Base-by-base conservation (phyloP, 306 rosid genomes). In the Mimosa bimucronata region DNA sequence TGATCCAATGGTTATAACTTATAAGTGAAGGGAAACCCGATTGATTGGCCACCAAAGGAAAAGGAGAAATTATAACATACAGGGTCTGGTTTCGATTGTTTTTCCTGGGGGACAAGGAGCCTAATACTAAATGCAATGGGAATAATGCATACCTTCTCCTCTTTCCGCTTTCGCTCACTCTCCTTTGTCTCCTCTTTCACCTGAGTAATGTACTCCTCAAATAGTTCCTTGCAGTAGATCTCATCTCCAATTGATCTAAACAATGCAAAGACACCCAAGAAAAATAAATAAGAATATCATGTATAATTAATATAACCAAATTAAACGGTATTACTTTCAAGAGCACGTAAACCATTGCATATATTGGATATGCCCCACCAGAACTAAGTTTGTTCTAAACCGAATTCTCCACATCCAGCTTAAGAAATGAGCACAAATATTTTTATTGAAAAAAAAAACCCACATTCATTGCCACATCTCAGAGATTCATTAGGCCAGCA, bases 101-200 rank as follows among this genome's bases (percentile, higher is more conserved):
- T 58, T 4, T 25, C 15, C 15, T 23, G 16, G 34, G 65, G 34
- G 26, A 21, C 41, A 15, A 74, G 0, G 2, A 73, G 42, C n/a
- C n/a, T 61, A 25, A 70, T 44, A 44, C 44, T 25, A 21, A n/a
- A 13, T 78, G 81, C 40, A 42, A 73, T 62, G 77, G 66, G 73
- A 42, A 85, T 66, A 79, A 76, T 26, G 46, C 81, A 31, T 91
- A 92, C 97, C 97, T 88, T 94, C 69, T 94, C 97, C 80, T 91
- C 98, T 83, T 91, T 91, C 66, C 97, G 86, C 86, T 87, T 92
- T 72, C 88, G 85, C 79, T 92, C 97, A 18, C 58, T 91, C 83
- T 94, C 98, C 79, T 89, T 91, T 76, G 88, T 90, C 81, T 85
- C 91, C 73, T 94, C 98, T 85, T 88, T 91, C 79, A 94, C 87